Conservation (phyloP, 2,329 filamentous ascomycete species). For the Curvularia spicifera region DNA sequence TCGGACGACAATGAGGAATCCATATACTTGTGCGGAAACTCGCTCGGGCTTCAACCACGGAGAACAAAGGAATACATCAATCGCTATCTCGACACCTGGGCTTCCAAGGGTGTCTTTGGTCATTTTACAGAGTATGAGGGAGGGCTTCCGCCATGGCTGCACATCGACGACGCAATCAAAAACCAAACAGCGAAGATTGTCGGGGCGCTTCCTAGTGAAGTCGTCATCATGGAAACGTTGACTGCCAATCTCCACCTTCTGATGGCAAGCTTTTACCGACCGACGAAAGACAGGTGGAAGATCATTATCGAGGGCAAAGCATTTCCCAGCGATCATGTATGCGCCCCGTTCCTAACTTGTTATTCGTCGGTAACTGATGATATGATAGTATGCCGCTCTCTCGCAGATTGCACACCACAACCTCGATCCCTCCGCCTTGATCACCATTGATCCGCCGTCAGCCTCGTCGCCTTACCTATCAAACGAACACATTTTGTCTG, state of each 20-base stretch:
- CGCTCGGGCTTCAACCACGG: slow-evolving; percentile 81
- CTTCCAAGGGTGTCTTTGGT: slow-evolving; percentile 80
- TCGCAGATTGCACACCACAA: slow-evolving; percentile 77
- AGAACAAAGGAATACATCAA: slow-evolving; percentile 69
- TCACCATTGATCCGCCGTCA: slow-evolving; percentile 70
- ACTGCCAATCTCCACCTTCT: slow-evolving; percentile 82
- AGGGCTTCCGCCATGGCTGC: slow-evolving; percentile 75
- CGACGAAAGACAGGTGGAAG: slow-evolving; percentile 70
- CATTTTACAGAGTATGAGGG: slow-evolving; percentile 76
- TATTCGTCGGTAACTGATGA: slow-evolving; percentile 4
- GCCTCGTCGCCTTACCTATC: slow-evolving; percentile 63
- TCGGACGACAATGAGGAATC: slow-evolving; percentile 53
- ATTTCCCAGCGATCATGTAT: slow-evolving; percentile 83
- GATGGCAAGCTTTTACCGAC: slow-evolving; percentile 83
- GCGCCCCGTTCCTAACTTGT: slow-evolving; percentile 4
- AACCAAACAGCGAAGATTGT: slow-evolving; percentile 74
- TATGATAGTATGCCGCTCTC: slow-evolving; percentile 74
- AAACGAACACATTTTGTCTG: slow-evolving; percentile 72
- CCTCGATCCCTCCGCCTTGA: slow-evolving; percentile 70
- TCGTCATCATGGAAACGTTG: slow-evolving; percentile 87
- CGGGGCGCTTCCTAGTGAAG: slow-evolving; percentile 73
- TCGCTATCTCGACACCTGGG: slow-evolving; percentile 82
- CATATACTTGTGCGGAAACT: slow-evolving; percentile 90
- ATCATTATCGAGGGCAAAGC: slow-evolving; percentile 90
- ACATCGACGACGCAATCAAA: slow-evolving; percentile 78